Base-by-base conservation (phyloP, 495 filamentous ascomycete genomes). In the Baudoinia panamericana region DNA sequence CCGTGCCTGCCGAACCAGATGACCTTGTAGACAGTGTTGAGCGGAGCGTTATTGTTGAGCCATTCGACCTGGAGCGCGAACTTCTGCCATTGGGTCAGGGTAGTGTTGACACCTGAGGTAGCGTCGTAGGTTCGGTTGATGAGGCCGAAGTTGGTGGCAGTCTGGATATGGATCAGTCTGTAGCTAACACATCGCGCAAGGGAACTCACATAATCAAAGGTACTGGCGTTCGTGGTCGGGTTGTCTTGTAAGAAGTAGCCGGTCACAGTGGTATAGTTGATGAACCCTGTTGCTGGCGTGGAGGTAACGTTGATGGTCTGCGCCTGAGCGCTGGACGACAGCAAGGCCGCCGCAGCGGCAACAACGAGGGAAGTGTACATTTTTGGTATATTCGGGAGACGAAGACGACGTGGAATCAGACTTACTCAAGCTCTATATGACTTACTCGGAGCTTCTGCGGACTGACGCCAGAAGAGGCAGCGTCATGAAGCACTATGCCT, bases 171-270 rank as follows among this genome's bases (percentile, higher is more conserved):
- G 30, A n/a, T 44, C 18, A 3, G 19, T 27, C n/a, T 6, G 19
- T 28, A 26, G 13, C 20, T 24, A 21, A 24, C 12, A 7, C 4
- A 16, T 7, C 7, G 12, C 9, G 15, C 26, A 25, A 20, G 29
- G 4, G 1, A 6, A 17, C 64, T 35, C 58, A 80, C 76, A 54
- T 75, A 85, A 55, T 82, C 74, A 56, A 84, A 85, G 0, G 64
- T 71, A 10, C 60, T 59, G 1, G 73, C 50, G 52, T 81, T 65
- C 1, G 80, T 85, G 7, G 63, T 56, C 0, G 62, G 61, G 34
- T 80, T 67, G 57, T 84, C 80, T 56, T 86, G 81, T 12, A 71
- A 57, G 53, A 85, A 85, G 54, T 75, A 81, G 1, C 76, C 81
- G 5, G 71, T 63, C 10, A 84, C 71, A 4, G 72, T 73, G 2